Conservation (phyloP, 2,329 filamentous ascomycete species). For the Lizonia empirigonia region DNA sequence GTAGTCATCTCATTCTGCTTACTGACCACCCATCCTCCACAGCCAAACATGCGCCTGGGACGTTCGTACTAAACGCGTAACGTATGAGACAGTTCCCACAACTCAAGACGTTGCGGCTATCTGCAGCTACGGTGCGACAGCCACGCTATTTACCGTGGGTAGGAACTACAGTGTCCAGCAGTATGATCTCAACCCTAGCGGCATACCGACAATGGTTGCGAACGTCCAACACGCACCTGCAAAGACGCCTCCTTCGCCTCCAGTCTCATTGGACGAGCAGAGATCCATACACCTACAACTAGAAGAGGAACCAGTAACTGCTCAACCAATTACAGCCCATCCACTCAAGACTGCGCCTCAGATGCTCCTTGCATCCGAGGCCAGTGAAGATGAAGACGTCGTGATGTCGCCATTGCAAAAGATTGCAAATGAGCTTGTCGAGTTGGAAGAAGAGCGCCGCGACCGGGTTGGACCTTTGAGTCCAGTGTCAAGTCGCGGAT, state of each 20-base stretch:
- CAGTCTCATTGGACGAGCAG: slow-evolving; percentile 78
- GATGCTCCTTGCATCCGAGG: slow-evolving; percentile 62
- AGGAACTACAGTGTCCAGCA: slow-evolving; percentile 90
- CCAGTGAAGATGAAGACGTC: slow-evolving; percentile 66
- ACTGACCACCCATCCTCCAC: slow-evolving; percentile 31
- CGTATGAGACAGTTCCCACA: slow-evolving; percentile 85
- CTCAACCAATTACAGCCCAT: slow-evolving; percentile 40
- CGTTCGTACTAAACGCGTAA: slow-evolving; percentile 96
- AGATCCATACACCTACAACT: slow-evolving; percentile 50
- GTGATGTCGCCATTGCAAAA: slow-evolving; percentile 73
- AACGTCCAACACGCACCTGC: slow-evolving; percentile 86
- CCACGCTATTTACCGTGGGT: slow-evolving; percentile 89
- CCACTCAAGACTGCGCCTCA: slow-evolving; percentile 38
- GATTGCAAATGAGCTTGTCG: slow-evolving; percentile 73
- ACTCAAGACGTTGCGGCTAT: slow-evolving; percentile 80
- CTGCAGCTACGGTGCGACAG: slow-evolving; percentile 85
- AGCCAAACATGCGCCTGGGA: slow-evolving; percentile 94
- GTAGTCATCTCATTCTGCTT: slow-evolving; percentile 18
- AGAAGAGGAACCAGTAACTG: slow-evolving; percentile 38
- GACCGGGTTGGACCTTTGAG: slow-evolving; percentile 71
- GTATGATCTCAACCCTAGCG: slow-evolving; percentile 81
- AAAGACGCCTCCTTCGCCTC: slow-evolving; percentile 78
- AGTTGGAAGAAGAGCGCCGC: slow-evolving; percentile 64
- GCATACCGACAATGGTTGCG: slow-evolving; percentile 75
- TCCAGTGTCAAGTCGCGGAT: slow-evolving; percentile 70